phyloP scores from a whole-genome alignment of 176 grass and related monocot species.

The Aegilops bicornis region DNA sequence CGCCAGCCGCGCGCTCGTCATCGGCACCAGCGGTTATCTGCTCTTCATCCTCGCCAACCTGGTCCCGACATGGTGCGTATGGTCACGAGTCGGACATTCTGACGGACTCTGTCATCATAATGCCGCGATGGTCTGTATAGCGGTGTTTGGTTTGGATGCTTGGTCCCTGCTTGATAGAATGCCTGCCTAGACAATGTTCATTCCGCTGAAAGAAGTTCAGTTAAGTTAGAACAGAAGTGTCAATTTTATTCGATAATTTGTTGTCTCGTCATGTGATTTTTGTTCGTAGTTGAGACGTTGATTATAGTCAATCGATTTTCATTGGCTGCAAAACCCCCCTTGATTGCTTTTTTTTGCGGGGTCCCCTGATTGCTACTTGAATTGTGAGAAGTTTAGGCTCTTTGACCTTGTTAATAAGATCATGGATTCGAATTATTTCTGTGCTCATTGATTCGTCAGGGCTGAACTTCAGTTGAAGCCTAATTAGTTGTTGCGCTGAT shows the following conservation, averaged over 20 bases:
- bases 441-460: neutral
- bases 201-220: neutral
- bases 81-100: neutral
- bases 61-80: conserved; percentile 69
- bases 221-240: neutral
- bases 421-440: neutral
- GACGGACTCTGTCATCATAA: neutral
- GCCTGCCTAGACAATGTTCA: neutral
- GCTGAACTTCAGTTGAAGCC: neutral
- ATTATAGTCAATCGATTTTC: neutral
- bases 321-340: neutral
- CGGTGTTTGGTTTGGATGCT: neutral
- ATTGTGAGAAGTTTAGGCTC: neutral
- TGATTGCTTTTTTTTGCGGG: neutral
- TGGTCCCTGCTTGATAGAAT: conserved; percentile 6
- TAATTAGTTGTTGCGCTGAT: neutral
- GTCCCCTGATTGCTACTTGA: neutral
- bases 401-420: neutral
- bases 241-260: neutral
- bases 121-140: neutral
- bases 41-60: conserved; percentile 91
- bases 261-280: neutral
- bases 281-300: neutral
- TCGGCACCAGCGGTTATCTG: conserved; percentile 73
- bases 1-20: conserved; percentile 65